A percentile compares a stretch with the other conserved stretches of the same genome.
Evolutionary conservation across 257 asterid genomes (phyloP).

Genomic region (Solanum neorickii): DNA sequence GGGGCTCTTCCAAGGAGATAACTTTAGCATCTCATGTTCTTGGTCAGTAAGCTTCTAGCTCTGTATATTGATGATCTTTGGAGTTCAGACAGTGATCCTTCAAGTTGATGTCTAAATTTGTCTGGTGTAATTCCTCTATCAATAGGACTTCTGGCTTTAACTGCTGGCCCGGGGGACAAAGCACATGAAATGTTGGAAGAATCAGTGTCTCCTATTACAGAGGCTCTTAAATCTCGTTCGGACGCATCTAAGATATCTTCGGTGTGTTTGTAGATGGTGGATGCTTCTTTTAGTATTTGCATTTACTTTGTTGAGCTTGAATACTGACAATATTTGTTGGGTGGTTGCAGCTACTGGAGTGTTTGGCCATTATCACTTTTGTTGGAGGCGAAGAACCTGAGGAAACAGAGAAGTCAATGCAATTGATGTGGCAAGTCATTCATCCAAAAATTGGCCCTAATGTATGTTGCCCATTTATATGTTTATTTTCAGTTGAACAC

Average conservation of each 20-base stretch:
- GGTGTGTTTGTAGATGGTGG: slow-evolving; percentile 25
- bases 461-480: slow-evolving; percentile 32
- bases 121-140: neutral
- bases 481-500: neutral
- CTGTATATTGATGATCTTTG: neutral
- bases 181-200: slow-evolving; percentile 88
- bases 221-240: slow-evolving; percentile 59
- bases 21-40: slow-evolving; percentile 74
- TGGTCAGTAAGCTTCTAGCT: slow-evolving; percentile 29
- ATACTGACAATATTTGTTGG: neutral
- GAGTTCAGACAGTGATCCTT: neutral
- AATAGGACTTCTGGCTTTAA: slow-evolving; percentile 76
- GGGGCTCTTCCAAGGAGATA: slow-evolving; percentile 80
- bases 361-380: slow-evolving; percentile 76
- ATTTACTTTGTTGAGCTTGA: neutral
- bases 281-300: neutral
- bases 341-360: slow-evolving; percentile 59
- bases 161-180: slow-evolving; percentile 77
- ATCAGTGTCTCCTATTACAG: slow-evolving; percentile 60
- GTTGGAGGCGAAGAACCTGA: slow-evolving; percentile 90
- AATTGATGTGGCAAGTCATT: slow-evolving; percentile 88
- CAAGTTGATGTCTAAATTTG: neutral
- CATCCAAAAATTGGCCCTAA: slow-evolving; percentile 87
- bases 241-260: slow-evolving; percentile 55
- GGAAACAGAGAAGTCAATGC: slow-evolving; percentile 78